phyloP scores from a whole-genome alignment of 352 stramenopile genomes.

The Globisporangium polare region DNA sequence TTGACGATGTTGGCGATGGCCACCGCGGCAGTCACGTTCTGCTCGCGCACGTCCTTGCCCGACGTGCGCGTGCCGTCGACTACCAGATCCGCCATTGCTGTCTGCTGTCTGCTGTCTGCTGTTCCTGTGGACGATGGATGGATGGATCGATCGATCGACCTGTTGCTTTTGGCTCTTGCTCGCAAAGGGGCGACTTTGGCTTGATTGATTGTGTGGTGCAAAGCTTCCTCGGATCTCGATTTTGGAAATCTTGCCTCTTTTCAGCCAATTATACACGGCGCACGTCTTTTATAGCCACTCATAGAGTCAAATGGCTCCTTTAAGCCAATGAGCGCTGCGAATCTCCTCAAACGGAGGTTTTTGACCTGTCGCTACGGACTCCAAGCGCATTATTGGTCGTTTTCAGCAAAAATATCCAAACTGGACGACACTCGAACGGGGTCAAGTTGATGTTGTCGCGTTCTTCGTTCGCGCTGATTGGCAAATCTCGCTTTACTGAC shows the following conservation, averaged over 20 bases:
- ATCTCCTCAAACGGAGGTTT: not conserved
- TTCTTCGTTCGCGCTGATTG: too few species aligned
- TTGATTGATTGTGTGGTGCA: slow-evolving; percentile 43
- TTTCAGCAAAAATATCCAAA: not conserved
- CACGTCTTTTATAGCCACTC: slow-evolving; percentile 8
- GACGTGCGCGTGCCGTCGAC: slow-evolving; percentile 90
- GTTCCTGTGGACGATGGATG: not conserved
- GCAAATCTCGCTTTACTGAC: not conserved
- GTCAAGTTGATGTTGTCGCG: not conserved
- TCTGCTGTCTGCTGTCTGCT: slow-evolving; percentile 10
- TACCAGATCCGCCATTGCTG: slow-evolving; percentile 78
- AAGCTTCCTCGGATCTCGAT: slow-evolving; percentile 16
- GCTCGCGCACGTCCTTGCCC: slow-evolving; percentile 91
- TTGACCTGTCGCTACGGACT: slow-evolving; percentile 1
- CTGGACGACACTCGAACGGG: not conserved
- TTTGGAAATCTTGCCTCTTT: slow-evolving; percentile 26
- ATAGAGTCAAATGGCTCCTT: not conserved
- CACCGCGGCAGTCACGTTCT: slow-evolving; percentile 97
- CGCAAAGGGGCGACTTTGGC: slow-evolving; percentile 15
- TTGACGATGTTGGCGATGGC: slow-evolving; percentile 99
- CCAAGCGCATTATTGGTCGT: not conserved
- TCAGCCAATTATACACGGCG: slow-evolving; percentile 1
- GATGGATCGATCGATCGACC: not conserved
- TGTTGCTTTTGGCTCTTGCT: slow-evolving; percentile 6
- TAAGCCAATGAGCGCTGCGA: slow-evolving; percentile 4